Evolutionary conservation across 2,329 filamentous ascomycete genomes (phyloP).

Genomic region (Rosellinia necatrix): DNA sequence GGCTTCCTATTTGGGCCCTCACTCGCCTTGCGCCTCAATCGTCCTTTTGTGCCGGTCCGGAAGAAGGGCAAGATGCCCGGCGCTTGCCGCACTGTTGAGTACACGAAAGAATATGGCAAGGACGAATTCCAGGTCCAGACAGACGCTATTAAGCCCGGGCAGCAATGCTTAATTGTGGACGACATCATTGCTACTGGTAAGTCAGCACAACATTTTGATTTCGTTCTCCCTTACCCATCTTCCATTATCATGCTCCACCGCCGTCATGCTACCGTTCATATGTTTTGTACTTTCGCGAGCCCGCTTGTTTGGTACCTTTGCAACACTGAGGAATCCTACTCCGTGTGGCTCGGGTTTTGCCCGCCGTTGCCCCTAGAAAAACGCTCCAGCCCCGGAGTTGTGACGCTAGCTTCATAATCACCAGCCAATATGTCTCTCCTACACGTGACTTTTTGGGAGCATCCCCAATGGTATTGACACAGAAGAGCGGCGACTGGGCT

Average conservation of each 20-base stretch:
- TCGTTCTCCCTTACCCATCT: conserved; percentile 3
- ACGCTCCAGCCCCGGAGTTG: not conserved
- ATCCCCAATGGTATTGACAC: not conserved
- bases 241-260: not conserved
- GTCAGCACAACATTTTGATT: conserved; percentile 40
- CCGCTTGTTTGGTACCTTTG: not conserved
- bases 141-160: conserved; percentile 80
- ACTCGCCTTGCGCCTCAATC: conserved; percentile 80
- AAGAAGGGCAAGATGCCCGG: conserved; percentile 97
- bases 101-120: conserved; percentile 93
- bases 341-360: not conserved
- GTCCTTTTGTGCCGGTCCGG: conserved; percentile 88
- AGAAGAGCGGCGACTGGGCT: not conserved
- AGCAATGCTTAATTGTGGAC: conserved; percentile 91
- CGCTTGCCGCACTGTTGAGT: conserved; percentile 80
- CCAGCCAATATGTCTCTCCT: not conserved
- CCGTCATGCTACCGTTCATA: not conserved
- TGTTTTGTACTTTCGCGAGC: not conserved
- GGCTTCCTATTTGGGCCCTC: conserved; percentile 95
- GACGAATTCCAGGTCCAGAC: conserved; percentile 97
- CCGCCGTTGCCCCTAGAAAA: not conserved
- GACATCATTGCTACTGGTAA: conserved; percentile 98
- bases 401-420: not conserved
- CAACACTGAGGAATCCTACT: not conserved
- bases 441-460: not conserved